phyloP scores from a whole-genome alignment of 73 alveolate genomes.

The Paramecium tetraurelia region DNA sequence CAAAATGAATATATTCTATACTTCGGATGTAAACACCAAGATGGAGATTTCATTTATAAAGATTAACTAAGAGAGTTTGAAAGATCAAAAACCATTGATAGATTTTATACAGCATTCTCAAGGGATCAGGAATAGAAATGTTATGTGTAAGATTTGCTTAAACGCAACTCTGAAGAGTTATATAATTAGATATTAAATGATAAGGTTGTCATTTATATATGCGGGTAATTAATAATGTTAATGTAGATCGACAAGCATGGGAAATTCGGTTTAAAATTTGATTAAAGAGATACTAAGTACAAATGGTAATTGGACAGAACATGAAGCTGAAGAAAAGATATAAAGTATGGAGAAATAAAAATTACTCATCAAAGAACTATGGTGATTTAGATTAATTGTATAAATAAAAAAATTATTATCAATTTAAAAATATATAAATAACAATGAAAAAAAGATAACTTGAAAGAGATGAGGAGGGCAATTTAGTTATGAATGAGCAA shows the following conservation, averaged over 20 bases:
- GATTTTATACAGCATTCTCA: conserved; percentile 84
- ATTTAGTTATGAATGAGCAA: conserved; percentile 44
- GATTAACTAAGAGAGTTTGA: conserved; percentile 74
- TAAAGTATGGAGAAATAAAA: conserved; percentile 68
- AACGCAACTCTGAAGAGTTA: conserved; percentile 46
- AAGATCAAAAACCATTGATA: conserved; percentile 67
- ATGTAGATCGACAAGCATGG: conserved; percentile 70
- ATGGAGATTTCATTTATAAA: conserved; percentile 85
- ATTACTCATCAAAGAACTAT: conserved; percentile 75
- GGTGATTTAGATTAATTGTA: conserved; percentile 57
- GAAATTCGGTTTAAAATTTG: conserved; percentile 63
- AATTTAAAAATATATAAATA: neutral
- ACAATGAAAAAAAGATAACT: conserved; percentile 7
- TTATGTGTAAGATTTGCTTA: conserved; percentile 88
- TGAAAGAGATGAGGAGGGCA: conserved; percentile 61
- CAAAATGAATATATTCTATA: conserved; percentile 72
- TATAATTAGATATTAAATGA: conserved; percentile 6
- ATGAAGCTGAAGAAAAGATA: conserved; percentile 45
- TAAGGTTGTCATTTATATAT: conserved; percentile 64
- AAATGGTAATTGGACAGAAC: neutral
- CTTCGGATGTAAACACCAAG: conserved; percentile 85
- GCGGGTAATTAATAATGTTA: conserved; percentile 61
- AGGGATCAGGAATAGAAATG: conserved; percentile 78
- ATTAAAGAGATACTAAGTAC: conserved; percentile 57
- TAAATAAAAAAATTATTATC: neutral